Evolutionary conservation across 495 filamentous ascomycete genomes (phyloP).

Genomic region (Xylaria telfairii): DNA sequence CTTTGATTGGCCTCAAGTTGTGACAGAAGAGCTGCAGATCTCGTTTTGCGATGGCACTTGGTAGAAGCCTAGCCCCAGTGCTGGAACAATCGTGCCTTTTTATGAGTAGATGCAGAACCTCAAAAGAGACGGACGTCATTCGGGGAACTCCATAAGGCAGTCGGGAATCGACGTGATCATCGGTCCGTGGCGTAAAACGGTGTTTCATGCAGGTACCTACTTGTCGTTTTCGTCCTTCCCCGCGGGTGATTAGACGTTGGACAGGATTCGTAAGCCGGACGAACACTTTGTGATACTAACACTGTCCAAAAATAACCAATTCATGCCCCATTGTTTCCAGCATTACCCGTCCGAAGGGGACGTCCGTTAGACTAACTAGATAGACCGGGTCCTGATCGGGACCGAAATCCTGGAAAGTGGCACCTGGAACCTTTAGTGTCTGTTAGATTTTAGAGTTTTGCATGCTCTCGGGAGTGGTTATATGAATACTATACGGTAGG

Average conservation of each 20-base stretch:
- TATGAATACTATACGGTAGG: too few species aligned
- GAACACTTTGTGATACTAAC: slow-evolving; percentile 8
- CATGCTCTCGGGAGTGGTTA: too few species aligned
- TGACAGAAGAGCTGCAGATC: neutral
- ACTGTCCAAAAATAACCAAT: slow-evolving; percentile 17
- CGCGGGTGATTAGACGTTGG: neutral
- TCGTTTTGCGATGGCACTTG: slow-evolving; percentile 8
- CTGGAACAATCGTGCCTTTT: neutral
- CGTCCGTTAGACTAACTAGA: slow-evolving; percentile 14
- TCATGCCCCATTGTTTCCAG: neutral
- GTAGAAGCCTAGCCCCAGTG: neutral
- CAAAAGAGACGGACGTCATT: slow-evolving; percentile 8
- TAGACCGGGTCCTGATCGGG: too few species aligned
- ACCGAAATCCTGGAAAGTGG: neutral
- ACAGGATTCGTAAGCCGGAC: slow-evolving; percentile 1
- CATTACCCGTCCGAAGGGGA: slow-evolving; percentile 22
- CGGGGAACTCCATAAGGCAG: slow-evolving; percentile 17
- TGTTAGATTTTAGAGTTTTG: neutral
- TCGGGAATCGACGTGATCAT: neutral
- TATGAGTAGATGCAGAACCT: neutral
- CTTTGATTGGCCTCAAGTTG: neutral
- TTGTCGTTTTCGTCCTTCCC: neutral
- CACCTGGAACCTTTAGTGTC: too few species aligned
- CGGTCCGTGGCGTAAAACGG: slow-evolving; percentile 2
- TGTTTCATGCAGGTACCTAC: neutral